phyloP scores from a whole-genome alignment of 768 basidiomycete species.

The Dentipellis sp. region DNA sequence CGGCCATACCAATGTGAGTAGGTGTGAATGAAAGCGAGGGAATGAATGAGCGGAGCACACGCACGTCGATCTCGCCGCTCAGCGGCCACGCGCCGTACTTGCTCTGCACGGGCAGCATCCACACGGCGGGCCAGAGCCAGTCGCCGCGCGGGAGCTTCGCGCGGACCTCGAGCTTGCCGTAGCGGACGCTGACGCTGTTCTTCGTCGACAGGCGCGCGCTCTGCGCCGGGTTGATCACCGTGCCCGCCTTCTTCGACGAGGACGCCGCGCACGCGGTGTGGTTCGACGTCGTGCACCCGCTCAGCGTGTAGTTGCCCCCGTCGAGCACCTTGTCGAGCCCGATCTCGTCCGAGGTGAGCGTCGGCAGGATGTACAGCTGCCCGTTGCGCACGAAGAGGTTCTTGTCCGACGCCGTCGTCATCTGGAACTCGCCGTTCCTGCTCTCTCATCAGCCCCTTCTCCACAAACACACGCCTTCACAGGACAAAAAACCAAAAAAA shows the following conservation, averaged over 20 bases:
- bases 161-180: slow-evolving; percentile 46
- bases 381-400: slow-evolving; percentile 40
- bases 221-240: slow-evolving; percentile 43
- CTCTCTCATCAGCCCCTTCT: not conserved
- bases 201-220: slow-evolving; percentile 46
- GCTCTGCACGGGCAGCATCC: slow-evolving; percentile 37
- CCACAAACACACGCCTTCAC: no score
- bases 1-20: not conserved
- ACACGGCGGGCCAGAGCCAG: slow-evolving; percentile 35
- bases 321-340: slow-evolving; percentile 27
- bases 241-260: slow-evolving; percentile 24
- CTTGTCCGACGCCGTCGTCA: slow-evolving; percentile 32
- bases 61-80: slow-evolving; percentile 50
- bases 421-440: slow-evolving; percentile 45
- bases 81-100: slow-evolving; percentile 44
- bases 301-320: slow-evolving; percentile 28
- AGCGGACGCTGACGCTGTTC: slow-evolving; percentile 37
- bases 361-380: slow-evolving; percentile 49
- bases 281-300: slow-evolving; percentile 28
- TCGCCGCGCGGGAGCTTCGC: slow-evolving; percentile 38
- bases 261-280: slow-evolving; percentile 38
- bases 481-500: slow-evolving; percentile 1
- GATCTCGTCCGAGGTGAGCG: slow-evolving; percentile 44
- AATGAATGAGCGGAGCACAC: slow-evolving; percentile 16
- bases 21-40: not conserved